A percentile compares a stretch with the other conserved stretches of the same genome.
phyloP scores from a whole-genome alignment of 495 filamentous ascomycete species.

The Schizothecium vesticola region DNA sequence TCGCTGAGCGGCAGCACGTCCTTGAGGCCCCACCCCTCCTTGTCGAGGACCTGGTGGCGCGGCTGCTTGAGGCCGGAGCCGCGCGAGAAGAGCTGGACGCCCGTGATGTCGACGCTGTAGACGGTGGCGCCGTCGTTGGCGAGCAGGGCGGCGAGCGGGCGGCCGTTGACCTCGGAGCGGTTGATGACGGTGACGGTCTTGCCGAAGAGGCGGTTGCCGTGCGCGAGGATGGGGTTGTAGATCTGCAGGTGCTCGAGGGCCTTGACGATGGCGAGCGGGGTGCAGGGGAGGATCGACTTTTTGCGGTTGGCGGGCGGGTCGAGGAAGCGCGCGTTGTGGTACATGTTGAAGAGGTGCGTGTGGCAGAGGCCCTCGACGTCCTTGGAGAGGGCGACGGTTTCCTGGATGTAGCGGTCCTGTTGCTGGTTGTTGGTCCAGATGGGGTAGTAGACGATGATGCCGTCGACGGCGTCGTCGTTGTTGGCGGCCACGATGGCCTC shows the following conservation, averaged over 20 bases:
- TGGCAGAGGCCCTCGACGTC: constrained; percentile 96
- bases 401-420: constrained; percentile 90
- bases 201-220: constrained; percentile 87
- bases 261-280: constrained; percentile 91
- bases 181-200: constrained; percentile 93
- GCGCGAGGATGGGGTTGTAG: constrained; percentile 93
- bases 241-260: constrained; percentile 90
- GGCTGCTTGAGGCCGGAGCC: constrained; percentile 76
- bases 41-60: constrained; percentile 77
- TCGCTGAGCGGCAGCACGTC: constrained; percentile 82
- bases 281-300: constrained; percentile 93
- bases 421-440: constrained; percentile 71
- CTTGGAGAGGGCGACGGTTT: constrained; percentile 83
- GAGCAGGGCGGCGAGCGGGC: constrained; percentile 87
- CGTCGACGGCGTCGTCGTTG: constrained; percentile 67
- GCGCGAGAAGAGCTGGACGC: constrained; percentile 86
- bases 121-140: constrained; percentile 95
- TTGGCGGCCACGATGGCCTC: constrained; percentile 80
- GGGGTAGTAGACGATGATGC: constrained; percentile 97
- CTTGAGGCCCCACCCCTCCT: constrained; percentile 66
- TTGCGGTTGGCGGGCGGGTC: constrained; percentile 67
- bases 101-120: constrained; percentile 88
- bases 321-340: constrained; percentile 93
- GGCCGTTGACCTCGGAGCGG: constrained; percentile 87
- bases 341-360: constrained; percentile 97